A percentile compares a stretch with the other conserved stretches of the same genome.
Evolutionary conservation across 2,329 filamentous ascomycete genomes (phyloP).

Genomic region (Hymenoscyphus fraxineus): DNA sequence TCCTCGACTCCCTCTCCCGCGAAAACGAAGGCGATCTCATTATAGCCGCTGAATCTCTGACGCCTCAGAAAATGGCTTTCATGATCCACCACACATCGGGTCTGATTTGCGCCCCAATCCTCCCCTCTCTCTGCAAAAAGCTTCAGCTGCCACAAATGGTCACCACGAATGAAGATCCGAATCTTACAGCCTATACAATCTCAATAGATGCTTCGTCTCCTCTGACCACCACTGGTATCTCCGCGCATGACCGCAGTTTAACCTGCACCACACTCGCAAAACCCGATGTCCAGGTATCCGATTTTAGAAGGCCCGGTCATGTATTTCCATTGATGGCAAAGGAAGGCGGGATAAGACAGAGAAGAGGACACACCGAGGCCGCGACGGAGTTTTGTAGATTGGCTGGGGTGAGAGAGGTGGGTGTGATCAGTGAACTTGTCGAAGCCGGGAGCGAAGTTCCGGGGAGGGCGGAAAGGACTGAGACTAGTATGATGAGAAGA

Average conservation of each 20-base stretch:
- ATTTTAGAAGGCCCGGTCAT: conserved; percentile 82
- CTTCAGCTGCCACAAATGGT: conserved; percentile 92
- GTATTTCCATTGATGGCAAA: conserved; percentile 79
- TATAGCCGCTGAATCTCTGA: conserved; percentile 81
- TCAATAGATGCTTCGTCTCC: conserved; percentile 76
- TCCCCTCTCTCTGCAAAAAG: conserved; percentile 60
- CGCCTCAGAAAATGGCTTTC: conserved; percentile 89
- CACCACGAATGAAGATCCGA: conserved; percentile 66
- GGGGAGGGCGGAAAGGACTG: conserved; percentile 61
- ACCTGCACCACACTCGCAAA: conserved; percentile 77
- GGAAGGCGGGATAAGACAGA: conserved; percentile 73
- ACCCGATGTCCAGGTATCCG: conserved; percentile 45
- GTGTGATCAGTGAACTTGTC: conserved; percentile 87
- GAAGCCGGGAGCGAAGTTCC: conserved; percentile 73
- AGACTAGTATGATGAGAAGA: conserved; percentile 85
- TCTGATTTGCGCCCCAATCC: conserved; percentile 84
- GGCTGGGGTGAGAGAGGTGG: conserved; percentile 72
- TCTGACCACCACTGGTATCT: conserved; percentile 82
- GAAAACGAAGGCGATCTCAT: conserved; percentile 99
- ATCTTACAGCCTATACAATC: conserved; percentile 89
- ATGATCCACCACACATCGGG: conserved; percentile 89
- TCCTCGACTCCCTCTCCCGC: conserved; percentile 85
- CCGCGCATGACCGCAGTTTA: conserved; percentile 78
- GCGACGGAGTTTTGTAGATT: conserved; percentile 85
- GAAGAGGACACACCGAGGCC: conserved; percentile 89